Percentiles rank a stretch among this genome's conserved stretches.
phyloP scores from a whole-genome alignment of 2,329 filamentous ascomycete genomes.

The Fusarium longipes region DNA sequence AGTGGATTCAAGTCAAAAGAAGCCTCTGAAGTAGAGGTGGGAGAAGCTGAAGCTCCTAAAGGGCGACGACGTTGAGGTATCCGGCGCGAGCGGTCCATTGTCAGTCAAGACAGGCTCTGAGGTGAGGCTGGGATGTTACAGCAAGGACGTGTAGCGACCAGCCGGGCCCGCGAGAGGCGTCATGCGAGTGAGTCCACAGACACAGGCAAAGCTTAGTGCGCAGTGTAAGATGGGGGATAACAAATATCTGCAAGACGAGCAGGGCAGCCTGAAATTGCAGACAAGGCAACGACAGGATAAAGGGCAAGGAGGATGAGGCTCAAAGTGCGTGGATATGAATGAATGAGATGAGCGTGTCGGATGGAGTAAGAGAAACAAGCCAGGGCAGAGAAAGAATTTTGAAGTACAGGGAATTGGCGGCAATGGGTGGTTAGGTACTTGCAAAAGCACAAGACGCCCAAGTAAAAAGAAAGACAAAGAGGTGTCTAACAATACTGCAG shows the following conservation, averaged over 20 bases:
- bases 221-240: conserved; percentile 19
- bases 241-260: conserved; percentile 25
- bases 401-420: conserved; percentile 46
- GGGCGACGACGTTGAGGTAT: conserved; percentile 50
- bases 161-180: conserved; percentile 45
- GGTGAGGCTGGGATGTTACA: conserved; percentile 47
- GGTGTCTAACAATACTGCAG: conserved; percentile 19
- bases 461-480: conserved; percentile 29
- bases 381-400: conserved; percentile 49
- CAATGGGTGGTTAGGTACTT: conserved; percentile 27
- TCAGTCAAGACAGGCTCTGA: conserved; percentile 44
- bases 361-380: conserved; percentile 47
- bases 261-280: conserved; percentile 8
- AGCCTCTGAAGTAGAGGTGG: conserved; percentile 49
- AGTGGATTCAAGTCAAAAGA: conserved; percentile 49
- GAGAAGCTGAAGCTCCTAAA: conserved; percentile 50
- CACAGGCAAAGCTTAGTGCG: conserved; percentile 28
- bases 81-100: conserved; percentile 55
- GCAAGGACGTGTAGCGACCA: conserved; percentile 47
- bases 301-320: conserved; percentile 30
- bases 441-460: conserved; percentile 33
- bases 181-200: conserved; percentile 42
- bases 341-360: conserved; percentile 47
- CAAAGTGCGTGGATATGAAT: conserved; percentile 41
- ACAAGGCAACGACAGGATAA: conserved; percentile 2